Evolutionary conservation across 108 stramenopile genomes (phyloP).

Genomic region (Skeletonema tropicum): DNA sequence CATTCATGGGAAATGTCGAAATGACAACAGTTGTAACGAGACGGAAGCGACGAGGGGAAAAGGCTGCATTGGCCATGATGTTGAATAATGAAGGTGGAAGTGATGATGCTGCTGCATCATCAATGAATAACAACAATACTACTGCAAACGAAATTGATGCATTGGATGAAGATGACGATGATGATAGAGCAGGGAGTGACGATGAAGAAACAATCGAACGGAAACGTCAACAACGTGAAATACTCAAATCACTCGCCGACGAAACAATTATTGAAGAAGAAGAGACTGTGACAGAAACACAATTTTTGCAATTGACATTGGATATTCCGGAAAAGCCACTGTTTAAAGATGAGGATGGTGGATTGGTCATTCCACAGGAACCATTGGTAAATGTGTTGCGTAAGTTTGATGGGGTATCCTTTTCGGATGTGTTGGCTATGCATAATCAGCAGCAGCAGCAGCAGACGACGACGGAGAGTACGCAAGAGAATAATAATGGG

Average conservation of each 20-base stretch:
- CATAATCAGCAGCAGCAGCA: conserved; percentile 13
- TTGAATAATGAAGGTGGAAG: conserved; percentile 16
- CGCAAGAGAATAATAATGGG: conserved; percentile 41
- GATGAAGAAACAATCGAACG: conserved; percentile 53
- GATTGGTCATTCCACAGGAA: conserved; percentile 97
- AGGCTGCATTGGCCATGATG: conserved; percentile 36
- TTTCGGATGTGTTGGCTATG: conserved; percentile 71
- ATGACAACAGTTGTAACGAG: conserved; percentile 69
- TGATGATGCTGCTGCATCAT: conserved; percentile 4
- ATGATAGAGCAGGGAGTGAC: conserved; percentile 64
- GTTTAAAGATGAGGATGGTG: conserved; percentile 96
- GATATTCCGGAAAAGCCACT: conserved; percentile 98
- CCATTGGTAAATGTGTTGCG: conserved; percentile 90
- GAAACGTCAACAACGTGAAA: conserved; percentile 26
- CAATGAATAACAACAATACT: conserved; percentile 1
- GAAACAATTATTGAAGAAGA: conserved; percentile 54
- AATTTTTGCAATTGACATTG: conserved; percentile 92
- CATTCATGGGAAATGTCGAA: conserved; percentile 90
- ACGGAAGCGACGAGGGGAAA: conserved; percentile 46
- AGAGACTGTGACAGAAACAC: conserved; percentile 62
- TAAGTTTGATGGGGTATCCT: conserved; percentile 94
- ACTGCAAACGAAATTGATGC: conserved; percentile 14
- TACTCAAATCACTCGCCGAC: conserved; percentile 28
- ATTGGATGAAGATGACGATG: conserved; percentile 27
- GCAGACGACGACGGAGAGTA: conserved; percentile 7